These are phyloP conservation scores for Kingdonia uniflora DNA, from an alignment of 164 flowering plant species.

Conservation along the genomic window DNA sequence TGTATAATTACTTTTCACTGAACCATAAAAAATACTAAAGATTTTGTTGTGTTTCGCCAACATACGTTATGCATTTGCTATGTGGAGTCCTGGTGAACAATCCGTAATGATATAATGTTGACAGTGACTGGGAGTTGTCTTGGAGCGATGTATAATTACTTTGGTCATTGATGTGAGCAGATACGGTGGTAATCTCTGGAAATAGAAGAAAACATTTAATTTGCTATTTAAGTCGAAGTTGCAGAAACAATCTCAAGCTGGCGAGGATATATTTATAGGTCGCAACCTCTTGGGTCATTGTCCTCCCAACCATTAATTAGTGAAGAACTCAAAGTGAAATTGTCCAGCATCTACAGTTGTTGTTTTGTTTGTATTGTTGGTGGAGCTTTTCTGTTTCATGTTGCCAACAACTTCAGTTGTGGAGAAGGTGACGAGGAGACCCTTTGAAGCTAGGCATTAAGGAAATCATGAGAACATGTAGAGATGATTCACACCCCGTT, in stretches of 20 bases:
- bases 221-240: no score
- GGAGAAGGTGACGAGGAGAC: slow-evolving; percentile 50
- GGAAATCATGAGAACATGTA: slow-evolving; percentile 47
- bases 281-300: slow-evolving; percentile 21
- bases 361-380: slow-evolving; percentile 9
- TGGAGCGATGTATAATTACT: no score
- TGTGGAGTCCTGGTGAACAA: no score
- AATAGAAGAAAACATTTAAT: no score
- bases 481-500: background rate
- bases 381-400: slow-evolving; percentile 13
- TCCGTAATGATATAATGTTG: no score
- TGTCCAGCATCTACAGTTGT: slow-evolving; percentile 11
- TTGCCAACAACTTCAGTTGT: slow-evolving; percentile 28
- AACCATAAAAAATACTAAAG: no score
- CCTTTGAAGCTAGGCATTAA: slow-evolving; percentile 49
- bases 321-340: slow-evolving; percentile 55
- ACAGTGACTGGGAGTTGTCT: no score
- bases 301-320: slow-evolving; percentile 41
- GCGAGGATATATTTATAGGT: slow-evolving; percentile 28
- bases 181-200: no score
- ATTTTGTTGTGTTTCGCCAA: no score
- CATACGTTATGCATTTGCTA: no score
- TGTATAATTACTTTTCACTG: no score
- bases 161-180: no score
- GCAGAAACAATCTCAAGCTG: slow-evolving; percentile 35